phyloP scores from a whole-genome alignment of 2,329 filamentous ascomycete genomes.

The Talaromyces sp. region DNA sequence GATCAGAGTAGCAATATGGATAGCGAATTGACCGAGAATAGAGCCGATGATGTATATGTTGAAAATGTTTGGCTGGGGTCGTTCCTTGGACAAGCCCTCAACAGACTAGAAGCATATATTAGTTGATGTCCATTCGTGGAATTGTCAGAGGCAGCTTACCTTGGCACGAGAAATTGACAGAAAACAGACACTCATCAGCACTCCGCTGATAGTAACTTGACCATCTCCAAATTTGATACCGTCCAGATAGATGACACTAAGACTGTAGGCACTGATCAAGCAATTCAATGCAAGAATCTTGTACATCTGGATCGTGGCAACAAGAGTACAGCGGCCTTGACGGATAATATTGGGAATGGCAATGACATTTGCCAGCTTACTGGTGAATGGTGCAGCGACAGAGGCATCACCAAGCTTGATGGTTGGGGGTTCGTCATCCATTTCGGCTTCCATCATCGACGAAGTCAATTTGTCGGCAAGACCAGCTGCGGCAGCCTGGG shows the following conservation, averaged over 20 bases:
- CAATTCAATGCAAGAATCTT: slow-evolving; percentile 98
- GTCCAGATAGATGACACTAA: slow-evolving; percentile 93
- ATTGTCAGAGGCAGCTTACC: slow-evolving; percentile 35
- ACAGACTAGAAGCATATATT: slow-evolving; percentile 55
- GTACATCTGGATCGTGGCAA: slow-evolving; percentile 99
- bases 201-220: slow-evolving; percentile 96
- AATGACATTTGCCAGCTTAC: slow-evolving; percentile 92
- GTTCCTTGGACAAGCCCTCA: slow-evolving; percentile 90
- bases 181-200: slow-evolving; percentile 99
- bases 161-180: slow-evolving; percentile 96
- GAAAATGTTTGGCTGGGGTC: slow-evolving; percentile 97
- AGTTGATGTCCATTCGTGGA: slow-evolving; percentile 2
- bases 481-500: slow-evolving; percentile 64
- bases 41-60: slow-evolving; percentile 98
- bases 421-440: slow-evolving; percentile 88
- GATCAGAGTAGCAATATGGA: slow-evolving; percentile 89
- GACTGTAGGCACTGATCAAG: slow-evolving; percentile 92
- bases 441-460: slow-evolving; percentile 82
- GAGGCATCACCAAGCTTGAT: slow-evolving; percentile 97
- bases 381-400: slow-evolving; percentile 94
- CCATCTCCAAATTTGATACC: slow-evolving; percentile 99
- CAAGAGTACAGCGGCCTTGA: slow-evolving; percentile 92
- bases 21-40: slow-evolving; percentile 91
- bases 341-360: slow-evolving; percentile 98
- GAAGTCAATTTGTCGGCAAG: slow-evolving; percentile 82